A percentile compares a stretch with the other conserved stretches of the same genome.
Evolutionary conservation across 768 basidiomycete species (phyloP).

Genomic region (Lyophyllum shimeji): DNA sequence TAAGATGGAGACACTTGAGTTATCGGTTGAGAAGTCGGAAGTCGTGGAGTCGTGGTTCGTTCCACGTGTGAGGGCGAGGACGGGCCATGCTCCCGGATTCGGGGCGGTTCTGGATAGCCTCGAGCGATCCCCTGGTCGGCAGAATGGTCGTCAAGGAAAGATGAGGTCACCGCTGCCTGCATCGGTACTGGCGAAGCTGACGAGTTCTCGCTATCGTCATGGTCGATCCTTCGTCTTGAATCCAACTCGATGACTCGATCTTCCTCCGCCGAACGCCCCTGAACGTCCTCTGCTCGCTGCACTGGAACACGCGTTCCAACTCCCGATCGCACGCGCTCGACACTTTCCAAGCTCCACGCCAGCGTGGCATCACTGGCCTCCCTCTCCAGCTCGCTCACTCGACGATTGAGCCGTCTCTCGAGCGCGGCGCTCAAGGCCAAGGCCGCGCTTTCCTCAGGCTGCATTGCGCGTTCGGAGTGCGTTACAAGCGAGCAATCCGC

Average conservation of each 20-base stretch:
- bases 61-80: background rate
- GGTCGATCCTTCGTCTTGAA: background rate
- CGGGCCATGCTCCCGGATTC: background rate
- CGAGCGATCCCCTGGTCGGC: too few species aligned
- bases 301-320: background rate
- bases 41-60: background rate
- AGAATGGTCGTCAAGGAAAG: too few species aligned
- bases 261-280: background rate
- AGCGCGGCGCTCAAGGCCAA: background rate
- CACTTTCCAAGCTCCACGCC: conserved; percentile 5
- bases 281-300: background rate
- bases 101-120: too few species aligned
- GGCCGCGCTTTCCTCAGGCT: background rate
- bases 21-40: background rate
- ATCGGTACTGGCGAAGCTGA: background rate
- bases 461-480: background rate
- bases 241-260: background rate
- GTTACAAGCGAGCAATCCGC: background rate
- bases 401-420: background rate
- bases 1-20: background rate
- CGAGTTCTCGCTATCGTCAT: background rate
- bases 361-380: conserved; percentile 6
- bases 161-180: too few species aligned
- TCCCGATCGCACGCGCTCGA: background rate
- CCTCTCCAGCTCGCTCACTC: conserved; percentile 7